Base-by-base conservation (phyloP, 2,329 filamentous ascomycete species). In the Alternaria triticina region DNA sequence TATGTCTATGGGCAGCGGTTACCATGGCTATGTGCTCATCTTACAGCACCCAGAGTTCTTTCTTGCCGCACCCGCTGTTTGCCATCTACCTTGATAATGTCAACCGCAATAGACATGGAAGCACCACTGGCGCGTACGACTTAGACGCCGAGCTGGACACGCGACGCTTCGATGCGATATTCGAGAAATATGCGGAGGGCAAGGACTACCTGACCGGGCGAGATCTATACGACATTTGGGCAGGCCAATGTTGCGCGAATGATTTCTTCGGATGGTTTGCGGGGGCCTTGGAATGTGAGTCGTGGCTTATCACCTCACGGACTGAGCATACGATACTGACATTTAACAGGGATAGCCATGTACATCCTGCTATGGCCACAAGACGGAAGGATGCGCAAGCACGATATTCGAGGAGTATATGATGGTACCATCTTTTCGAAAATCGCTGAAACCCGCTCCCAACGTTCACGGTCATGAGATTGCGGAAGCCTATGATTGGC, bases 391-490 rank as follows among this genome's bases (percentile, higher is more conserved):
- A 64, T 70, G 61, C 36, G 52, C 11, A 71, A 66, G 43, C 47
- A 51, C 9, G 65, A 71, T n/a, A 56, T 70, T 11, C 55, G 59
- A 20, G 57, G 65, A n/a, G 62, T 71, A 0, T 70, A 64, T 17
- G 65, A 70, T 33, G 67, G 69, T 4, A 54, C 61, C 2, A 65
- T 70, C 59, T 84, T 83, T 25, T 61, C 56, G 28, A 62, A 33
- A 6, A 66, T 70, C 43, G 65, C 65, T 5, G 56, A 66, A 30
- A 43, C 33, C 11, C 61, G 51, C 44, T 23, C 57, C 10, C 56
- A 20, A 33, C 10, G 22, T 17, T 28, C 10, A 46, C 28, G 20
- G 17, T 20, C 45, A 57, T 22, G 22, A 51, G 43, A 52, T 52
- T 52, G 30, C 36, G 49, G 13, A 52, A 11, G 28, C 17, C 13